phyloP scores from a whole-genome alignment of 140 eudicot species.

The Cichorium intybus region DNA sequence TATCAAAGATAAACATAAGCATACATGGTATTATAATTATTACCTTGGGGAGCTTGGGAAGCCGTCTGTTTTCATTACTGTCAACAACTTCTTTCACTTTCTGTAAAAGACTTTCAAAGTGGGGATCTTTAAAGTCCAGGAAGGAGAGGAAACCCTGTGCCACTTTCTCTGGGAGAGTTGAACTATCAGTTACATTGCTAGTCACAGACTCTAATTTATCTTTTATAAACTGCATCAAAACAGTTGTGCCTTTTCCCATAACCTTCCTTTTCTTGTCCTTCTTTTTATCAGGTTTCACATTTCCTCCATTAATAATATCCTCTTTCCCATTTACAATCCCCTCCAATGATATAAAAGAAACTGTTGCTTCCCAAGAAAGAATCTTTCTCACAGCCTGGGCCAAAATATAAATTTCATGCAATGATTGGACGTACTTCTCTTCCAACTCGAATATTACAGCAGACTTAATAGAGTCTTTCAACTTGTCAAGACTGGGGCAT shows the following conservation, averaged over 20 bases:
- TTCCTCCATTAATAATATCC: slow-evolving; percentile 25
- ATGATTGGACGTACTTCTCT: slow-evolving; percentile 36
- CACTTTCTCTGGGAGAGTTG: slow-evolving; percentile 33
- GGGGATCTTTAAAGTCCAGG: no score
- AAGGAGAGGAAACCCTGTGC: slow-evolving; percentile 36
- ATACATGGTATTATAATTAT: no score
- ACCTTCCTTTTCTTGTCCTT: slow-evolving; percentile 66
- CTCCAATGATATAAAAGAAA: slow-evolving; percentile 59
- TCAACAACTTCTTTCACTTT: slow-evolving; percentile 86
- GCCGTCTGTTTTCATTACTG: slow-evolving; percentile 92
- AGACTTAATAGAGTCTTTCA: slow-evolving; percentile 32
- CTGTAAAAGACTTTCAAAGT: slow-evolving; percentile 39
- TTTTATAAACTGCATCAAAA: slow-evolving; percentile 54
- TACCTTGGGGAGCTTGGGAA: slow-evolving; percentile 95
- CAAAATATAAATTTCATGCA: slow-evolving; percentile 44
- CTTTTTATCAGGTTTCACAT: slow-evolving; percentile 46
- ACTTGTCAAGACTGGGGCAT: slow-evolving; percentile 22
- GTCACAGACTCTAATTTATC: slow-evolving; percentile 42
- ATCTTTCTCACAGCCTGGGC: slow-evolving; percentile 42
- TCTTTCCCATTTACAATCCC: slow-evolving; percentile 31
- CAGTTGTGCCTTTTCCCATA: slow-evolving; percentile 75
- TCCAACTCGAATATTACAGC: slow-evolving; percentile 26
- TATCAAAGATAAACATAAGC: neutral
- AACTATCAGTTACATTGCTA: slow-evolving; percentile 14
- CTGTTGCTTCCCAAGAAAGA: slow-evolving; percentile 63